Percentiles rank a stretch among this genome's conserved stretches.
These are phyloP conservation scores for Amesomyces nigricolor DNA, from an alignment of 2,329 filamentous ascomycete genomes.

Conservation along the genomic window DNA sequence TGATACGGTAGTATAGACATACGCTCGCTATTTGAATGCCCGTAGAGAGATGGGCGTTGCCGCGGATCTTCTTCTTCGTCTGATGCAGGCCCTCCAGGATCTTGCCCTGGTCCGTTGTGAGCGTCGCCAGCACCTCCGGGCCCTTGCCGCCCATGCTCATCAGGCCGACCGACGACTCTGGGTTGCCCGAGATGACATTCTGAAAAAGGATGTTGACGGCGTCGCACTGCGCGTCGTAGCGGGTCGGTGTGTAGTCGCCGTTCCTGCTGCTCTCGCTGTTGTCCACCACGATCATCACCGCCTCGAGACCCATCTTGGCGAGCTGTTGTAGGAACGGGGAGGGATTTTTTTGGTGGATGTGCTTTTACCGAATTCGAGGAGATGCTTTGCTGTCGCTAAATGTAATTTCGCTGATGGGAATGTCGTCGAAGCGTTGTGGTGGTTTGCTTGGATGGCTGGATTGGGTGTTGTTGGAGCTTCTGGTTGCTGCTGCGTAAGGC, in stretches of 20 bases:
- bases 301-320: constrained; percentile 91
- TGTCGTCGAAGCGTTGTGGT: constrained; percentile 2
- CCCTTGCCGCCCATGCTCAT: constrained; percentile 99
- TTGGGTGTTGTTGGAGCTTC: constrained; percentile 14
- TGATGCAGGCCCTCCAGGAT: constrained; percentile 87
- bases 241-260: constrained; percentile 84
- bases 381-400: neutral
- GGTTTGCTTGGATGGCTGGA: constrained; percentile 5
- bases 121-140: constrained; percentile 93
- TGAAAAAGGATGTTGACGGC: constrained; percentile 94
- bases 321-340: constrained; percentile 26
- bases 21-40: constrained; percentile 93
- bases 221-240: constrained; percentile 94
- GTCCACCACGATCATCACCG: constrained; percentile 98
- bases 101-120: constrained; percentile 94
- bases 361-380: neutral
- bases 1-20: constrained; percentile 36
- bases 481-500: constrained; percentile 35
- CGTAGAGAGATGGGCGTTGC: constrained; percentile 80
- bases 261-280: constrained; percentile 99
- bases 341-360: neutral
- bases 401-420: constrained; percentile 9
- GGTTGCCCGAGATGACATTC: constrained; percentile 89
- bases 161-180: constrained; percentile 92
- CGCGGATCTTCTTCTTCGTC: constrained; percentile 85